phyloP scores from a whole-genome alignment of 495 filamentous ascomycete species.

The Neurospora sp. region DNA sequence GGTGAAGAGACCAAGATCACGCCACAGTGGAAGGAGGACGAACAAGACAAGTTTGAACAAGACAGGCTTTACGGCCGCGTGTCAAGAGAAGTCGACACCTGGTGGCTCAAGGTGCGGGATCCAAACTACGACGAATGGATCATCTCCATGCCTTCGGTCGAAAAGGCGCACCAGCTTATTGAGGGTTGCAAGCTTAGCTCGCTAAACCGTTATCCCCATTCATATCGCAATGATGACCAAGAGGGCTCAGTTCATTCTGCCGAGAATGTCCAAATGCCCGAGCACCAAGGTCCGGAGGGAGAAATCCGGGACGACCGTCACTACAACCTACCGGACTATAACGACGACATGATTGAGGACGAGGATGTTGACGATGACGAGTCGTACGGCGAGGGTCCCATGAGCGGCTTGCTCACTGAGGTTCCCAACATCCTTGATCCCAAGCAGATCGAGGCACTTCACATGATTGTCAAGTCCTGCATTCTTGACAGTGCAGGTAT shows the following conservation, averaged over 20 bases:
- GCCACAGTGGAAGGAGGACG: conserved; percentile 33
- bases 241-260: conserved; percentile 40
- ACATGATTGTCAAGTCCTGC: conserved; percentile 88
- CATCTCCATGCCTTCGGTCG: conserved; percentile 39
- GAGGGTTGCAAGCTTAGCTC: conserved; percentile 38
- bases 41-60: conserved; percentile 38
- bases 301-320: conserved; percentile 31
- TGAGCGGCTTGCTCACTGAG: conserved; percentile 80
- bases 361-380: conserved; percentile 76
- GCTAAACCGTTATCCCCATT: conserved; percentile 36
- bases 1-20: conserved; percentile 22
- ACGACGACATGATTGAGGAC: conserved; percentile 46
- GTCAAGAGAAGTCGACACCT: conserved; percentile 45
- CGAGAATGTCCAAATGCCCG: conserved; percentile 22
- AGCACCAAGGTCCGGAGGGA: conserved; percentile 39
- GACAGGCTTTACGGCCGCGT: conserved; percentile 43
- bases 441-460: conserved; percentile 84
- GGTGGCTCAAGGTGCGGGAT: conserved; percentile 45
- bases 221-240: conserved; percentile 53
- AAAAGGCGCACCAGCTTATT: conserved; percentile 38
- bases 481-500: conserved; percentile 61
- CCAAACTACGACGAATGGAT: conserved; percentile 44
- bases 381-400: conserved; percentile 68
- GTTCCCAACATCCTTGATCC: conserved; percentile 89
- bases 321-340: conserved; percentile 30